Conservation (phyloP, 768 basidiomycete species). For the Macrolepiota dolichaula region DNA sequence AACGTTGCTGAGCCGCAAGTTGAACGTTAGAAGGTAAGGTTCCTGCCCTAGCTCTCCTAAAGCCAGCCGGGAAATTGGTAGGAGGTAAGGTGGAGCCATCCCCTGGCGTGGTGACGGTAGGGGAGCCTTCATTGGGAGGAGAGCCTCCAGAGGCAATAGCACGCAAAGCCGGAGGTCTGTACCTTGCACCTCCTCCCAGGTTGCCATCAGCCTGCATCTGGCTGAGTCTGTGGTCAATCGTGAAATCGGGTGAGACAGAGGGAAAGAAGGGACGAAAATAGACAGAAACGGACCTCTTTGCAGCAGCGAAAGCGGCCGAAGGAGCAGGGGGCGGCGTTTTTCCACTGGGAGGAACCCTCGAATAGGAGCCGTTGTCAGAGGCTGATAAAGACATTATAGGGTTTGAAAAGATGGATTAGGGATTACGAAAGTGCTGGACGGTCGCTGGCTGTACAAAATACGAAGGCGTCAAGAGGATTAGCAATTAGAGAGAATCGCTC, state of each 20-base stretch:
- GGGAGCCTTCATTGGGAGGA: conserved; percentile 64
- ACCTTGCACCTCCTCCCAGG: conserved; percentile 49
- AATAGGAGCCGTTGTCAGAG: conserved; percentile 78
- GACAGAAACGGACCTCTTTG: conserved; percentile 63
- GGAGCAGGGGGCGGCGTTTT: conserved; percentile 91
- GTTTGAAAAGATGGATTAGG: conserved; percentile 70
- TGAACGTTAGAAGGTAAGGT: conserved; percentile 96
- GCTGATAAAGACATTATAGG: conserved; percentile 92
- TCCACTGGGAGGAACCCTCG: conserved; percentile 73
- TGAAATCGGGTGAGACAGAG: conserved; percentile 9
- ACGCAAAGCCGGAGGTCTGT: conserved; percentile 80
- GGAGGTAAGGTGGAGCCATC: conserved; percentile 61
- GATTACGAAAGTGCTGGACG: conserved; percentile 54
- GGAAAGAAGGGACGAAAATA: conserved; percentile 17
- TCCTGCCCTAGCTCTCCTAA: conserved; percentile 93
- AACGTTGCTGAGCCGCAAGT: conserved; percentile 74
- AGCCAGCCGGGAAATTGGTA: conserved; percentile 80
- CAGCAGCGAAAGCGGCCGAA: conserved; percentile 68
- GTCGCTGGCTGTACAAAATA: conserved; percentile 24
- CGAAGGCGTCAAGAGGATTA: conserved; percentile 20
- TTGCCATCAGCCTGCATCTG: conserved; percentile 77
- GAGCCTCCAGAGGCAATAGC: conserved; percentile 66
- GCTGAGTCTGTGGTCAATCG: conserved; percentile 55
- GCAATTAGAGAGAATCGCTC: conserved; percentile 29
- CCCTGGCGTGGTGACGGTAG: conserved; percentile 54